Base-by-base conservation (phyloP, 139 green algal genomes). In the Picochlorum sp. region DNA sequence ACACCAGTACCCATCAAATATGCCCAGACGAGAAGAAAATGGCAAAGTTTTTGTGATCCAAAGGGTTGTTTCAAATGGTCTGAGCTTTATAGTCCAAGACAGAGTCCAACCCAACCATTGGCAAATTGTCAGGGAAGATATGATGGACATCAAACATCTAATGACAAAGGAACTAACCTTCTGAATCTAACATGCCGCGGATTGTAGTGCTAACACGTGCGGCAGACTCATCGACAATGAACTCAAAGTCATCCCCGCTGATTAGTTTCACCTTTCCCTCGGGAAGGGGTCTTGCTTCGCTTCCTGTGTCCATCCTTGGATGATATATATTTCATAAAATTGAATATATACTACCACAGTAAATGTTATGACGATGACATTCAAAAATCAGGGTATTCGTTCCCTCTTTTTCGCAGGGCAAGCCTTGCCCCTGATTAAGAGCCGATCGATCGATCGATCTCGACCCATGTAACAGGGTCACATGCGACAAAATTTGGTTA, bases 191-290 rank as follows among this genome's bases (percentile, higher is more conserved):
- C 92, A 98, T 98, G 76, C 94, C 95, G 22, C 89, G 86, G 33
- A 98, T 91, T 24, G 91, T 98, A 70, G 94, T 96, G 18, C 75
- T 90, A 2, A 98, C 89, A 59, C 86, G 95, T 29, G 93, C 92
- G 4, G 93, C 93, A 57, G 93, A 79, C 53, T 93, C 85, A 60
- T 96, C 87, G 2, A 98, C 74, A 7, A 97, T 82, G 53, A 97
- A 98, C 74, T 97, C 93, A 63, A 92, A 96, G 2, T 87, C 93
- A 54, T 98, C 93, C 0, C 77, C 75, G 33, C 81, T 94, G 33
- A 98, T 82, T 4, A 98, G 76, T 73, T 94, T 97, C 0, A 98
- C 90, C 0, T 61, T 61, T n/a, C 32, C 32, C 9, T 33, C 22
- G 14, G 55, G 55, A 5, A 55, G 20, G 24, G 24, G 1, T n/a